Evolutionary conservation across 1,139 yeast genomes (phyloP).

Genomic region (Diutina scorzettiae): DNA sequence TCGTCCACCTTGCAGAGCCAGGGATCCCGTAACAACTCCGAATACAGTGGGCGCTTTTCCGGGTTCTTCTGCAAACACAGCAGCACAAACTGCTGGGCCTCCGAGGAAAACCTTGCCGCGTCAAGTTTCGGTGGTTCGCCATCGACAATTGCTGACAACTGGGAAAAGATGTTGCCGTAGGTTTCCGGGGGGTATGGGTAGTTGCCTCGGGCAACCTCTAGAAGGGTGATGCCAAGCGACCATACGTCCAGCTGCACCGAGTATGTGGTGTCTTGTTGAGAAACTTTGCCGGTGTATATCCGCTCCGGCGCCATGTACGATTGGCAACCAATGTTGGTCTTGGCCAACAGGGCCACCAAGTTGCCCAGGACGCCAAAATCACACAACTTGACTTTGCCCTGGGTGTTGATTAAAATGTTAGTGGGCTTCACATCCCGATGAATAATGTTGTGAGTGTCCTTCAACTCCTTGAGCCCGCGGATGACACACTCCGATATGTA

Average conservation of each 20-base stretch:
- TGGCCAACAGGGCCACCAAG: constrained; percentile 87
- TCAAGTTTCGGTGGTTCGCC: constrained; percentile 82
- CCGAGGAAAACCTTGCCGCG: constrained; percentile 43
- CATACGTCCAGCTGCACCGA: constrained; percentile 94
- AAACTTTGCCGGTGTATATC: constrained; percentile 41
- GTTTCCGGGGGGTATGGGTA: constrained; percentile 97
- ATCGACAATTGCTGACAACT: constrained; percentile 89
- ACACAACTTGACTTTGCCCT: constrained; percentile 82
- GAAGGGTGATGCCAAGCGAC: constrained; percentile 83
- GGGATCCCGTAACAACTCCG: constrained; percentile 61
- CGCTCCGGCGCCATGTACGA: constrained; percentile 99
- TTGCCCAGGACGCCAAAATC: constrained; percentile 97
- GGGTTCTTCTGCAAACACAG: constrained; percentile 78
- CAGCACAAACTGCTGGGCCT: constrained; percentile 72
- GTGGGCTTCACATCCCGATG: constrained; percentile 97
- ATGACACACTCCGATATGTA: constrained; percentile 74
- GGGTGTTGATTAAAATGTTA: constrained; percentile 61
- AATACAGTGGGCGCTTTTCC: constrained; percentile 71
- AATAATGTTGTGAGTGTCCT: constrained; percentile 79
- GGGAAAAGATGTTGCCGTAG: constrained; percentile 80
- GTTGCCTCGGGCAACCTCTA: constrained; percentile 82
- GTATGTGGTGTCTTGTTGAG: constrained; percentile 63
- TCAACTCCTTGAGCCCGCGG: constrained; percentile 70
- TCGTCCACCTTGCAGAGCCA: constrained; percentile 39
- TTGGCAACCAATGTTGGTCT: constrained; percentile 96